Conservation (phyloP, 2,329 filamentous ascomycete species). For the Cercospora citrullina region DNA sequence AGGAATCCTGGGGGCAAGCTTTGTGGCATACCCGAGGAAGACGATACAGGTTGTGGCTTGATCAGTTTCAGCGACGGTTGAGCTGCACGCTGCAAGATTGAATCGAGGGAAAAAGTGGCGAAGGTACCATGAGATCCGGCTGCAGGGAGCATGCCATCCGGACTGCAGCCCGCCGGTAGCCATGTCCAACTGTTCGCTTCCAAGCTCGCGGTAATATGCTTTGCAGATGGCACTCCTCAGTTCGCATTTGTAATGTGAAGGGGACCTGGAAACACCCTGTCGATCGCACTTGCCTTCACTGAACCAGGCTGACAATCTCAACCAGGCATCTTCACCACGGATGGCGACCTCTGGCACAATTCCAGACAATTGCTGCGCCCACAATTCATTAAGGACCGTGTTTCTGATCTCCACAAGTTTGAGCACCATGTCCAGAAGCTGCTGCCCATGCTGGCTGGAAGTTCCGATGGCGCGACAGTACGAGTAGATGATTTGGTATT, state of each 20-base stretch:
- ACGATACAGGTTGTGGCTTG: background rate
- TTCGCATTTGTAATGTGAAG: background rate
- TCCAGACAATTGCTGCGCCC: slow-evolving; percentile 81
- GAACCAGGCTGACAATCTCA: slow-evolving; percentile 7
- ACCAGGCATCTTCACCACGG: slow-evolving; percentile 65
- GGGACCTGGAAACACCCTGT: background rate
- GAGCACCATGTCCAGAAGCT: slow-evolving; percentile 75
- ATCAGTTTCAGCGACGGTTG: background rate
- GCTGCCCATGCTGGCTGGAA: slow-evolving; percentile 60
- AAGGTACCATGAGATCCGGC: background rate
- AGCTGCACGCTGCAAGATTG: background rate
- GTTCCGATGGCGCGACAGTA: slow-evolving; percentile 50
- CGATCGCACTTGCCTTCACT: background rate
- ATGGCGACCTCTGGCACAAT: slow-evolving; percentile 74
- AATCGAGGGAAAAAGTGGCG: background rate
- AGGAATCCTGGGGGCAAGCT: background rate
- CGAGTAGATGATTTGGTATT: slow-evolving; percentile 79
- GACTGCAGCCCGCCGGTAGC: background rate
- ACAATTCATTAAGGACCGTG: slow-evolving; percentile 81
- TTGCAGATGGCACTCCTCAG: background rate
- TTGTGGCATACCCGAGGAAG: background rate
- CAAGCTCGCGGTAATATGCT: background rate
- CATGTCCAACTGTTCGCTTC: background rate
- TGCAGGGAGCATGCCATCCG: background rate
- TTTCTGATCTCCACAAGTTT: slow-evolving; percentile 78